phyloP scores from a whole-genome alignment of 2,329 filamentous ascomycete genomes.

The Aaosphaeria arxii region DNA sequence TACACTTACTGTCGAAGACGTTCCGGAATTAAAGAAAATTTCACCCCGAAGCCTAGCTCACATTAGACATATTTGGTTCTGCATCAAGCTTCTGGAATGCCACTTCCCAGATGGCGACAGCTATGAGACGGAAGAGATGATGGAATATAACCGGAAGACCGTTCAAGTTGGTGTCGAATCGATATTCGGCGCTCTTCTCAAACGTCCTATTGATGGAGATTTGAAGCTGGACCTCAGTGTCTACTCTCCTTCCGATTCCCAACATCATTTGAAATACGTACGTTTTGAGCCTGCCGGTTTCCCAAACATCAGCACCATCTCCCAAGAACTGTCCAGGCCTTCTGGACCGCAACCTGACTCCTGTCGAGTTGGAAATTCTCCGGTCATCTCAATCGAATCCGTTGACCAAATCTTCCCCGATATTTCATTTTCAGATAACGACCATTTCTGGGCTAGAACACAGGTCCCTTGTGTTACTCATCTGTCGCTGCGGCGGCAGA shows the following conservation, averaged over 20 bases:
- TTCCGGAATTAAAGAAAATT: slow-evolving; percentile 3
- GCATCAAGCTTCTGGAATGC: slow-evolving; percentile 5
- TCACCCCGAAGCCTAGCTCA: not conserved
- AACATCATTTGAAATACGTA: slow-evolving; percentile 7
- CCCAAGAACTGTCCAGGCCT: not conserved
- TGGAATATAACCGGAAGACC: not conserved
- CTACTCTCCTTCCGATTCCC: slow-evolving; percentile 5
- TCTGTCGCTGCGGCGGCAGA: slow-evolving; percentile 7
- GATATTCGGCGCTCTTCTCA: slow-evolving; percentile 4
- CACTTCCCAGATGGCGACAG: slow-evolving; percentile 4
- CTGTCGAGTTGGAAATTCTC: not conserved
- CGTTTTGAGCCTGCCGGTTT: slow-evolving; percentile 3
- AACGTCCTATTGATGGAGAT: not conserved
- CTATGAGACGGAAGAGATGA: not conserved
- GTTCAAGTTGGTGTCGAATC: slow-evolving; percentile 1
- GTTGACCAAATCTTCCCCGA: not conserved
- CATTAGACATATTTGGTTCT: slow-evolving; percentile 8
- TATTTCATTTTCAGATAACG: not conserved
- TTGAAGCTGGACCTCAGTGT: slow-evolving; percentile 8
- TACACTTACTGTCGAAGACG: slow-evolving; percentile 3
- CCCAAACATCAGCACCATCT: not conserved
- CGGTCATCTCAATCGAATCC: not conserved
- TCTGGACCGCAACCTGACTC: not conserved
- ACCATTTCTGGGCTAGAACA: not conserved
- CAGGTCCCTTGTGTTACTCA: slow-evolving; percentile 2